Conservation (phyloP, 306 rosid species). For the Arachis stenosperma region DNA sequence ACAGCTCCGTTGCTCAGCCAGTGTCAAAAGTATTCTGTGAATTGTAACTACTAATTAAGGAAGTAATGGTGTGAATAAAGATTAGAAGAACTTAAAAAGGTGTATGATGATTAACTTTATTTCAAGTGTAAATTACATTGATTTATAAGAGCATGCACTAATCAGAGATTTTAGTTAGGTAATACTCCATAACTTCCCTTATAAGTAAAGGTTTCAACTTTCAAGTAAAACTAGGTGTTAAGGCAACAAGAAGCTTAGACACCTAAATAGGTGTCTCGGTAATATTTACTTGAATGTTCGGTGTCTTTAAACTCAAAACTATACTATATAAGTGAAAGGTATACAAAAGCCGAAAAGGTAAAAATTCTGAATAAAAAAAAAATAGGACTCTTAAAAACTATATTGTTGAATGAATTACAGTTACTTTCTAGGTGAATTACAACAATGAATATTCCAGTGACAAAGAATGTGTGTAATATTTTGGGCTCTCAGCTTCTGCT, state of each 20-base stretch:
- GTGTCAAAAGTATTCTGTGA: slow-evolving; percentile 35
- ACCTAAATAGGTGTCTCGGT: background rate
- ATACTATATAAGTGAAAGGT: background rate
- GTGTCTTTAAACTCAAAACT: background rate
- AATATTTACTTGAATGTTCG: slow-evolving; percentile 31
- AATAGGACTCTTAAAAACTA: background rate
- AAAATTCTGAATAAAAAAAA: background rate
- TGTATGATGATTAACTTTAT: too few relatives aligned
- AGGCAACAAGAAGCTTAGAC: background rate
- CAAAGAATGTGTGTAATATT: slow-evolving; percentile 30
- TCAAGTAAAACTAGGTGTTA: too few relatives aligned
- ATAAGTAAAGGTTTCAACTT: too few relatives aligned
- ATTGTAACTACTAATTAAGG: slow-evolving; percentile 10
- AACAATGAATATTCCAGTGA: slow-evolving; percentile 37
- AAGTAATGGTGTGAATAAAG: slow-evolving; percentile 14
- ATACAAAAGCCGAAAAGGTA: slow-evolving; percentile 12
- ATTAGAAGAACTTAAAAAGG: background rate
- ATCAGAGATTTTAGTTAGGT: too few relatives aligned
- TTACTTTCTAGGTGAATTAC: slow-evolving; percentile 30
- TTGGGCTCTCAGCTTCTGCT: slow-evolving; percentile 29
- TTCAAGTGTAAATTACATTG: too few relatives aligned
- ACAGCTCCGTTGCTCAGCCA: slow-evolving; percentile 18
- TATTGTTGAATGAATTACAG: slow-evolving; percentile 22
- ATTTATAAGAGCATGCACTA: too few relatives aligned
- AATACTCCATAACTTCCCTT: too few relatives aligned